Evolutionary conservation across 164 flowering plant genomes (phyloP), one percentile per base, ranked within the genome.

Genomic region (Akebia trifoliata): DNA sequence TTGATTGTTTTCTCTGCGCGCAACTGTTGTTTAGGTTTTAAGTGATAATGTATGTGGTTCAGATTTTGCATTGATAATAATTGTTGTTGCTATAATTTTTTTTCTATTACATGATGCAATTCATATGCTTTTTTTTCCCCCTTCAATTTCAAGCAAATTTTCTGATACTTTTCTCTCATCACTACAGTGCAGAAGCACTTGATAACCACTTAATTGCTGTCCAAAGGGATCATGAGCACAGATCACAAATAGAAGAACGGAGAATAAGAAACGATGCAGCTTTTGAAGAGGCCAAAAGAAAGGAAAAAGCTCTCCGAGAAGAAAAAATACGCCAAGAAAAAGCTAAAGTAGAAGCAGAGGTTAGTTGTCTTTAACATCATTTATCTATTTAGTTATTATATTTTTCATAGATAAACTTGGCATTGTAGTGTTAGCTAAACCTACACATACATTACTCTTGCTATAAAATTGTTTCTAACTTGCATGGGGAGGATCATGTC

Each of bases 241-340:
- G 68, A 69, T 94, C 95, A 10, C 96, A 86, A 69, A 74, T 85
- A 50, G 97, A 90, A 74, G 96, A 90, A 78, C 79, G 82, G 60
- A 81, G 61, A 66, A 81, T 94, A 69, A 77, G 82, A 77, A 74
- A 72, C 71, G 97, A 83, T 71, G 96, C 90, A 37, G 94, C 93
- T 38, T 47, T 68, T 63, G 95, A 84, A 72, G 97, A 90, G 74
- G 87, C 86, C 32, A 84, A 71, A 78, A 87, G 86, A 75, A 90
- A 71, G 63, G 95, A 86, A 66, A 87, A 67, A 62, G 83, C 81
- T 59, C 60, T 82, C 15, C 81, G 64, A 31, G 95, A 87, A 70
- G 97, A 87, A 71, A 87, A 75, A 63, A 17, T 71, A 35, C 83
- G 81, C 15, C 91, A 79, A 65, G 91, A 86, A 66, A 86, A 72